Base-by-base conservation (phyloP, 495 filamentous ascomycete species). In the Achaetomiella virescens region DNA sequence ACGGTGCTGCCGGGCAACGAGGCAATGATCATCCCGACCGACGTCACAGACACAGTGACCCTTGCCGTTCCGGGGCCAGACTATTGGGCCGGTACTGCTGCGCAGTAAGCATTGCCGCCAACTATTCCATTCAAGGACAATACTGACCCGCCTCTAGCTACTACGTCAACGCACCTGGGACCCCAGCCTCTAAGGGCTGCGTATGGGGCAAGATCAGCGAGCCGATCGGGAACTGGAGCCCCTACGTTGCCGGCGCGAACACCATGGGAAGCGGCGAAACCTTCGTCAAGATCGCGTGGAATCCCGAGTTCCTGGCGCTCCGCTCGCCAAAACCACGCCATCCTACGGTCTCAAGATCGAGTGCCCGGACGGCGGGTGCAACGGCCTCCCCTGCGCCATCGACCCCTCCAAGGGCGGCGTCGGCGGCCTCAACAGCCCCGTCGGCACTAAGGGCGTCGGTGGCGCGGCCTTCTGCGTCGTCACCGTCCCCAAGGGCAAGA, bases 1-100 rank as follows among this genome's bases (percentile, higher is more conserved):
- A 93, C 88, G 3, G 87, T 90, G 36, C 69, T 91, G 49, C 89
- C 88, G 12, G 89, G 89, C n/a, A 88, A 90, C 65, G 89, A 93
- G 72, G 85, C 86, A 51, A 93, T 93, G 89, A 73, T 91, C 58
- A 93, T 91, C 65, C 87, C 88, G 12, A 91, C 86, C 27, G 65
- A 83, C 60, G 83, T 91, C 33, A 58, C 71, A 14, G 64, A 63
- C 49, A 63, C 60, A n/a, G 70, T 72, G 9, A 80, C 77, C 37
- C 70, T 93, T 36, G 87, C 89, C 49, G 87, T 91, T 42, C 88
- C 89, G 3, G 86, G 79, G 43, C 68, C 75, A 22, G 75, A 70
- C 52, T 91, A 91, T 68, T 93, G 87, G 88, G 81, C 75, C 55
- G 61, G 67, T 29, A 90, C 88, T 18, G 80, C 88, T 60, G 84